Base-by-base conservation (phyloP, 441 rosid species). In the Aleurites moluccanus region DNA sequence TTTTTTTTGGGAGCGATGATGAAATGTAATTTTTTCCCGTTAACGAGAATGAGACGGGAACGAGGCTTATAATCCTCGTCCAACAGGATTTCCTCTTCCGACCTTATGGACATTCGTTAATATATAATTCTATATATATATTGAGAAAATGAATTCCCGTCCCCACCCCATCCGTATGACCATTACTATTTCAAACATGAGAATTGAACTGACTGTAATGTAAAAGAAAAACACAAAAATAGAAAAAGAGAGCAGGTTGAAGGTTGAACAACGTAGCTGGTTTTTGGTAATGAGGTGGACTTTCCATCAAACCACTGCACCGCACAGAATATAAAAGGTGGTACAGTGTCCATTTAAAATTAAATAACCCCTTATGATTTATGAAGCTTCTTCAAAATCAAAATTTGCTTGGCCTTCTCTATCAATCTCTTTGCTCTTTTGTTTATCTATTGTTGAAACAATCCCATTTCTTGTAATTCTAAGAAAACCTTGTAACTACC, bases 281-380 rank as follows among this genome's bases (percentile, higher is more conserved):
- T 55, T 62, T 77, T 44, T 69, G 80, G 80, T 69, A 33, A 73
- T 81, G 83, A 81, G 77, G 64, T 78, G 82, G 84, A 79, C 78
- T 65, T 70, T 76, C 67, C 71, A 82, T 75, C 60, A 55, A 55
- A 55, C 23, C 83, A 73, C 70, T 64, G 57, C 44, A 4, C 64
- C 50, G 11, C 21, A 52, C 0, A 35, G 1, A 45, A 16, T 33
- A 38, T 57, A 20, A 2, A 23, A 40, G 16, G 52, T 2, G 2
- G 9, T 2, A 57, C 30, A 50, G 8, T 21, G n/a, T 2, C 20
- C 0, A 5, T 30, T 27, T 11, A 10, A 59, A 59, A 25, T 10
- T 61, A 14, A 64, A 73, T 44, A 3, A 11, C 14, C 8, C 44
- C 64, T 1, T 20, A 55, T 21, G 56, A 60, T 53, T 1, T 20